Evolutionary conservation across 441 rosid species (phyloP), one percentile per base, ranked within the genome.

Genomic region (Corymbia calophylla): DNA sequence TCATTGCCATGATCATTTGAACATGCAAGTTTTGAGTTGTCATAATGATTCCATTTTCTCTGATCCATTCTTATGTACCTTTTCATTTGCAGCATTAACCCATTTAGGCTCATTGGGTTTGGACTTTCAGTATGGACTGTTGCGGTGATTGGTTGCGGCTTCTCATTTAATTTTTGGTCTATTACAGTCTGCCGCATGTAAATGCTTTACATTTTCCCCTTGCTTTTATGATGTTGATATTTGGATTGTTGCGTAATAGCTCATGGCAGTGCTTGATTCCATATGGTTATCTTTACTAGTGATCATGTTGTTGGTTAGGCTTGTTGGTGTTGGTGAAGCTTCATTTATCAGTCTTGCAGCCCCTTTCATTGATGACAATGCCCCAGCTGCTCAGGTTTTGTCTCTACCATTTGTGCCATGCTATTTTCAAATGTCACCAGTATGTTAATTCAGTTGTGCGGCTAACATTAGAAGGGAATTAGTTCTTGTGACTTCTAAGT

Each of bases 251-350:
- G 68, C 49, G 8, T 17, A 31, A 86, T 44, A 66, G 44, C 23
- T 66, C 54, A 88, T 58, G 51, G 60, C 23, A 55, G 66, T 32
- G 53, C 53, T 53, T 47, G 73, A 62, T 23, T 82, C 54, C 81
- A 64, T n/a, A 49, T 77, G 68, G 87, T 64, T 87, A 48, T 56
- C 44, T 87, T 87, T 84, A 53, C 87, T 92, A 31, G 86, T 85
- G 29, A 32, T 68, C 60, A 73, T 77, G 47, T n/a, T 87, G 31
- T 77, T 88, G 86, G 92, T 91, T 92, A 98, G 99, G 99, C 88
- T 98, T 51, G 99, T 97, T 89, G 99, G 99, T 93, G 98, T 96
- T 92, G 99, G 99, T 32, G 99, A 98, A 92, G 99, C 99, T 91
- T 97, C 99, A 87, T 98, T 98, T 91, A 95, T 98, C 88, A 98